Evolutionary conservation across 306 rosid genomes (phyloP), one percentile per base, ranked within the genome.

Genomic region (Rosa chinensis): DNA sequence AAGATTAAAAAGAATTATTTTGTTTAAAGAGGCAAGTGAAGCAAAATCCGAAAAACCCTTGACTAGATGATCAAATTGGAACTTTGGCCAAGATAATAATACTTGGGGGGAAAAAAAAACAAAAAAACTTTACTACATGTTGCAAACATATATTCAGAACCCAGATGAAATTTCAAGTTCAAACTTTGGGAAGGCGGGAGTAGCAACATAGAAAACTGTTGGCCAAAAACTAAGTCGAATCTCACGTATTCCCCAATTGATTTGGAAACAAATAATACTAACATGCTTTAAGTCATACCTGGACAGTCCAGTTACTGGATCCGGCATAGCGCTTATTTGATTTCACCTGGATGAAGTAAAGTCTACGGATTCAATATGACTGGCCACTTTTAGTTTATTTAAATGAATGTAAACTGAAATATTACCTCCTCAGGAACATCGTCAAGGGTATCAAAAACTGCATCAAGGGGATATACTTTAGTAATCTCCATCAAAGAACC

Each of bases 391-490:
- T 50, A 73, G 1, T 44, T 77, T 48, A 9, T 5, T 55, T 3
- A 42, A 66, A 28, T 35, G 18, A 11, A 32, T 13, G 61, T 20
- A 71, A 66, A 76, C 67, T 47, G 58, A n/a, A 17, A 78, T 64
- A 82, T 91, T 87, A 94, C 99, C 82, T 94, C 97, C 81, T 94
- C 99, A 12, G 99, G 99, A 44, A 94, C 99, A 76, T 94, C 99
- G 40, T 92, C 97, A 23, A 69, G 93, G 83, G 58, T 89, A 89
- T 94, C 99, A 76, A 75, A 94, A 67, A 94, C 97, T 47, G 97
- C 99, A 85, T 94, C 99, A 77, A 94, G 84, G 76, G 99, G 97
- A 87, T 94, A 94, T 42, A 94, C 88, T 87, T 94, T 94, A 37
- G 97, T 56, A 76, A 92, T 94, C 86, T 94, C 89, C 94, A 94